A percentile compares a stretch with the other conserved stretches of the same genome.
Evolutionary conservation across 2,329 filamentous ascomycete genomes (phyloP).

Genomic region (Chaetomium sp.): DNA sequence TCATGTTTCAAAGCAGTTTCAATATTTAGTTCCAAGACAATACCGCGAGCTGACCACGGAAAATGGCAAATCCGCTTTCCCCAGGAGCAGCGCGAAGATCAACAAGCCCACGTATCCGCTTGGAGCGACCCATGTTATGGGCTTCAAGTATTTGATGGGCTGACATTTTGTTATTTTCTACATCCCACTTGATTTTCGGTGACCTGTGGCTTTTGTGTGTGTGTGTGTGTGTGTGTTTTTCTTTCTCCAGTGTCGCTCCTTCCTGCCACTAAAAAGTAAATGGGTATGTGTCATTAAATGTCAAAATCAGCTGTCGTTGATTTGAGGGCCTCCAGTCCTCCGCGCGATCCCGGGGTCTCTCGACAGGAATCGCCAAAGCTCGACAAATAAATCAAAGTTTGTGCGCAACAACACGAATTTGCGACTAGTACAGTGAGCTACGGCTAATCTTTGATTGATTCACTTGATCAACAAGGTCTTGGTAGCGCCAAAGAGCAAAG

Average conservation of each 20-base stretch:
- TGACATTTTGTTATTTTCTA: background rate
- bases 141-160: background rate
- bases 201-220: background rate
- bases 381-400: constrained; percentile 6
- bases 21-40: background rate
- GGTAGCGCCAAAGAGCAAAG: background rate
- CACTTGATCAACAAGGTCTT: background rate
- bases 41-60: background rate
- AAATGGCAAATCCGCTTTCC: background rate
- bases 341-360: background rate
- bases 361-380: background rate
- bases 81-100: constrained; percentile 2
- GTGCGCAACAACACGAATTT: background rate
- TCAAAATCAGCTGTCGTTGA: background rate
- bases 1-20: background rate
- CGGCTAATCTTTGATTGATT: background rate
- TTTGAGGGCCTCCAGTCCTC: too few species aligned
- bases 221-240: background rate
- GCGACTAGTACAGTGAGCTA: background rate
- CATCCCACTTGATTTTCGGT: background rate
- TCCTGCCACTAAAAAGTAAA: background rate
- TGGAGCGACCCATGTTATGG: background rate
- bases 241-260: background rate
- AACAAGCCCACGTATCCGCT: background rate
- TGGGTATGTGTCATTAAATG: too few species aligned